Conservation (phyloP, 805 yeast species). For the Wickerhamomyces canadensis region DNA sequence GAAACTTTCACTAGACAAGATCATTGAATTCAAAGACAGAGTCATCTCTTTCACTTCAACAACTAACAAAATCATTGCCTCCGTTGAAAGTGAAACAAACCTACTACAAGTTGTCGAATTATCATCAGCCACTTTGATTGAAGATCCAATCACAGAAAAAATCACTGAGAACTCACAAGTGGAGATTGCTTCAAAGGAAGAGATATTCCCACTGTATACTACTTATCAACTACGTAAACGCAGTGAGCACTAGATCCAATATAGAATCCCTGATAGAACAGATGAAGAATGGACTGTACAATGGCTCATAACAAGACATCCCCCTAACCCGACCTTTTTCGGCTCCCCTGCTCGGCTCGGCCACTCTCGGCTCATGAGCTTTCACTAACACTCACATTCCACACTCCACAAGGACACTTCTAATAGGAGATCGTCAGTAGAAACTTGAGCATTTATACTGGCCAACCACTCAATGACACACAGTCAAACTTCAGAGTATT, state of each 20-base stretch:
- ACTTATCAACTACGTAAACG: conserved; percentile 53
- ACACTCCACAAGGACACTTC: too few species aligned
- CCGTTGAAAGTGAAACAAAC: conserved; percentile 28
- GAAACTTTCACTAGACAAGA: conserved; percentile 22
- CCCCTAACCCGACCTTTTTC: too few species aligned
- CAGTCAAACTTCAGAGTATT: too few species aligned
- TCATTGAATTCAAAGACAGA: conserved; percentile 25
- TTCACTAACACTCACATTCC: too few species aligned
- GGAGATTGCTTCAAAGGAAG: conserved; percentile 19
- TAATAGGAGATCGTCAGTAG: too few species aligned
- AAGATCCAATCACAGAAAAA: conserved; percentile 25
- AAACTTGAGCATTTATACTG: too few species aligned
- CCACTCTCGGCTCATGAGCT: conserved; percentile 1
- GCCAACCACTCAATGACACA: too few species aligned
- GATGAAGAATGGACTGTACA: too few species aligned
- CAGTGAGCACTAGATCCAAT: conserved; percentile 48
- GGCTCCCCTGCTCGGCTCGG: neutral
- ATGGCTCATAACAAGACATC: too few species aligned
- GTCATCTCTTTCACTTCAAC: conserved; percentile 28
- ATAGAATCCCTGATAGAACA: too few species aligned
- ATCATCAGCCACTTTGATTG: conserved; percentile 29
- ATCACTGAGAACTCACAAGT: conserved; percentile 15
- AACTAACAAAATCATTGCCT: conserved; percentile 28
- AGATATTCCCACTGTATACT: conserved; percentile 43
- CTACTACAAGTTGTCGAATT: conserved; percentile 11